Percentiles rank a stretch among this genome's conserved stretches.
phyloP scores from a whole-genome alignment of 73 alveolate genomes.

The Urostyla sp. region DNA sequence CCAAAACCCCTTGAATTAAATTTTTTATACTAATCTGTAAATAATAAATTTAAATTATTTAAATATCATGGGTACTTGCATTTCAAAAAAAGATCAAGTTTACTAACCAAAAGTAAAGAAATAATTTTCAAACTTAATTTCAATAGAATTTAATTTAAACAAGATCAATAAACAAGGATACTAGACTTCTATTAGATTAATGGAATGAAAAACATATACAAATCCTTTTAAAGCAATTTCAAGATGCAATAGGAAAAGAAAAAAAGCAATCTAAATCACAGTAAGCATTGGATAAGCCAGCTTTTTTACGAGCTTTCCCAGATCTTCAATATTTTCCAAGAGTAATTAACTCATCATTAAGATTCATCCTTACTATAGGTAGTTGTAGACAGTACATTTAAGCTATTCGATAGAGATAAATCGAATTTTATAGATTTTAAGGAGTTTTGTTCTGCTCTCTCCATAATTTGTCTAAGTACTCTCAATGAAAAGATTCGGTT shows the following conservation, averaged over 20 bases:
- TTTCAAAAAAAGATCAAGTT: constrained; percentile 18
- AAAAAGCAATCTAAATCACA: background rate
- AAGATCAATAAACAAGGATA: background rate
- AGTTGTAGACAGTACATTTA: constrained; percentile 58
- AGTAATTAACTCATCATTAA: background rate
- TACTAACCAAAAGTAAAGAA: constrained; percentile 17
- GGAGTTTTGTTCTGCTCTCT: constrained; percentile 68
- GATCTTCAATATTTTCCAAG: constrained; percentile 60
- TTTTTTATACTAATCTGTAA: no score
- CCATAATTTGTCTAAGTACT: constrained; percentile 56
- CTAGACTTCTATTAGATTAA: constrained; percentile 27
- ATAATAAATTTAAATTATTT: no score
- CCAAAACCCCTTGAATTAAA: no score
- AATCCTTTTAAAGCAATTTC: constrained; percentile 36
- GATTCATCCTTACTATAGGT: background rate
- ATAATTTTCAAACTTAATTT: no score
- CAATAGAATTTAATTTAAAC: background rate
- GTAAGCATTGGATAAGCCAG: constrained; percentile 51
- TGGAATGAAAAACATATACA: constrained; percentile 61
- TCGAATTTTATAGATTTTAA: constrained; percentile 65
- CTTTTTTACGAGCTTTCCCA: constrained; percentile 55
- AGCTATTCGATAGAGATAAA: constrained; percentile 55
- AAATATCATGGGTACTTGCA: constrained; percentile 49
- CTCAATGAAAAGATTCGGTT: constrained; percentile 58
- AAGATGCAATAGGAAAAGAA: constrained; percentile 30